phyloP scores from a whole-genome alignment of 108 stramenopile genomes.

The Asterionellopsis glacialis region DNA sequence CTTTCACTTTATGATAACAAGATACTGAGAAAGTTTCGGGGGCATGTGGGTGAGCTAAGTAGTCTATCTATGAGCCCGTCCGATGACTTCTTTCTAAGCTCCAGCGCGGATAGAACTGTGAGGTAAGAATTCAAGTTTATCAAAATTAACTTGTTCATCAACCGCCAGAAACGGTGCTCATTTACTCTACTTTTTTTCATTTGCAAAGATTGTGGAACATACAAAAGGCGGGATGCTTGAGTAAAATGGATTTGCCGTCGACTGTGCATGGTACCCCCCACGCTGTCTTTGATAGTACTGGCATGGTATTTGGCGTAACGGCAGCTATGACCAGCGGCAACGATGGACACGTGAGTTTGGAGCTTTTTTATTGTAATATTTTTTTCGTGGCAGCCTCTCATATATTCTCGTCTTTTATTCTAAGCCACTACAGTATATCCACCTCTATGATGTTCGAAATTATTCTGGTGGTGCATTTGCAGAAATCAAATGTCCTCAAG shows the following conservation, averaged over 20 bases:
- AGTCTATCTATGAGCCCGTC: slow-evolving; percentile 64
- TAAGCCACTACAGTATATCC: slow-evolving; percentile 36
- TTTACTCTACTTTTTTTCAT: background rate
- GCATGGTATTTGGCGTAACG: slow-evolving; percentile 74
- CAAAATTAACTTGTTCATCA: background rate
- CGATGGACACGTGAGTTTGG: slow-evolving; percentile 44
- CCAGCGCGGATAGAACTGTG: slow-evolving; percentile 61
- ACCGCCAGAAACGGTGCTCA: background rate
- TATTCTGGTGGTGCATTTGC: slow-evolving; percentile 71
- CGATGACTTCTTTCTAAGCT: slow-evolving; percentile 75
- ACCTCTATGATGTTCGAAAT: slow-evolving; percentile 82
- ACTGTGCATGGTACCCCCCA: slow-evolving; percentile 33
- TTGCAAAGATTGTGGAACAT: slow-evolving; percentile 54
- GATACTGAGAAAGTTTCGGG: slow-evolving; percentile 72
- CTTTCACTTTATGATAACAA: slow-evolving; percentile 78
- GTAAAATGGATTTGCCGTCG: slow-evolving; percentile 59
- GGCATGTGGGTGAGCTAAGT: slow-evolving; percentile 54
- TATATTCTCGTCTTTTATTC: background rate
- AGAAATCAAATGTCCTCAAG: slow-evolving; percentile 56
- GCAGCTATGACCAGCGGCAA: slow-evolving; percentile 43
- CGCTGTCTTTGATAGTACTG: slow-evolving; percentile 72
- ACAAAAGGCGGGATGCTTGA: slow-evolving; percentile 59
- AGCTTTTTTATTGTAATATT: background rate
- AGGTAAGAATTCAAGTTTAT: slow-evolving; percentile 21
- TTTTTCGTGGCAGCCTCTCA: background rate